Evolutionary conservation across 306 rosid species (phyloP), one percentile per base, ranked within the genome.

Genomic region (Vigna hirtella): DNA sequence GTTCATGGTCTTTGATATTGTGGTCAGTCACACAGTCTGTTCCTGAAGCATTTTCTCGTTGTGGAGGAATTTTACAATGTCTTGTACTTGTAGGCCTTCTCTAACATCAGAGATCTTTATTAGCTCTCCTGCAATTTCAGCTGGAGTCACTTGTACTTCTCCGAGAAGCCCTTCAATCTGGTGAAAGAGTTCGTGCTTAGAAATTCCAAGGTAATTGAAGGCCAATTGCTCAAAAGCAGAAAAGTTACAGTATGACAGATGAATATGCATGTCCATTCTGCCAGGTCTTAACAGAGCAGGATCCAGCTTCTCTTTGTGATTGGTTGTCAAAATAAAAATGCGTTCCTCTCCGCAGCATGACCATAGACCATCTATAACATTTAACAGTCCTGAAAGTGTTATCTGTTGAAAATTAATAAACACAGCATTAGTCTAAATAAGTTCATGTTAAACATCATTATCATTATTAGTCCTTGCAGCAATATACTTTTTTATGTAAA

Each of bases 261-360:
- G 62, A 70, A 90, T 68, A 9, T 86, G 88, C 87, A 83, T 77
- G 66, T 88, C 95, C 88, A 86, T 90, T 7, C 86, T 56, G 1
- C 91, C 89, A 24, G 95, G 90, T 52, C 92, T 79, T 67, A 90
- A 11, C 65, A 88, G 32, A 42, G 92, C 90, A 34, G 88, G 89
- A 17, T 87, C 88, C 12, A 84, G 75, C 49, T 66, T 81, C 7
- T 81, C 87, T 45, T 80, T 86, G 66, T 86, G 78, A 43, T 85
- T 83, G 9, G 86, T 86, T 10, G 85, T 86, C 50, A 85, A 85
- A 48, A 89, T 51, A 10, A 89, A 73, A 32, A 89, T 83, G 15
- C 87, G 73, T 74, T 83, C 86, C 16, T 85, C 83, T 14, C 79
- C 79, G 45, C 84, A 83, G 53, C 90, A 75, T 34, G 88, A 85